These are phyloP conservation scores for Pyracantha coccinea DNA, from an alignment of 331 rosid species.

Conservation along the genomic window DNA sequence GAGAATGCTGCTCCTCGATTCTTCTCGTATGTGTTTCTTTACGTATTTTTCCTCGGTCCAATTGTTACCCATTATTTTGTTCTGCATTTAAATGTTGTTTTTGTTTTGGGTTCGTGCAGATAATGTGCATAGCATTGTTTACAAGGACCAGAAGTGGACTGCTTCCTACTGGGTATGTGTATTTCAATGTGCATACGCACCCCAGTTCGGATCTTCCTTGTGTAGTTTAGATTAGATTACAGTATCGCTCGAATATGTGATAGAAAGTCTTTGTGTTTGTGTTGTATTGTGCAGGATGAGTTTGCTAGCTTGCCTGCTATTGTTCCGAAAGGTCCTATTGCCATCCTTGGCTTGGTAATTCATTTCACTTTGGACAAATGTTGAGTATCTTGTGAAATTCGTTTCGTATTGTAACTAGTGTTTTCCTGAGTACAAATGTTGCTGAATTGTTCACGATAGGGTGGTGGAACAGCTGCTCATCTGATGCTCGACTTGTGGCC, in stretches of 20 bases:
- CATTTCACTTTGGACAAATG: slow-evolving; percentile 13
- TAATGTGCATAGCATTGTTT: slow-evolving; percentile 73
- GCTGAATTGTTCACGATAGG: slow-evolving; percentile 40
- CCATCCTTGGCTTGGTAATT: slow-evolving; percentile 88
- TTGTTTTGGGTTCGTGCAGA: slow-evolving; percentile 35
- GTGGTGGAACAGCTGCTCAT: slow-evolving; percentile 93
- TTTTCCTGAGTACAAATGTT: neutral
- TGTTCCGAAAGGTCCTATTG: slow-evolving; percentile 85
- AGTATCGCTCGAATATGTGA: no score
- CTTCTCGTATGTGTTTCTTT: slow-evolving; percentile 34
- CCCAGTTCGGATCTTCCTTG: neutral
- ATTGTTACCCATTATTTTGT: neutral
- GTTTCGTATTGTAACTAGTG: slow-evolving; percentile 10
- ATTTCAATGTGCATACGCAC: neutral
- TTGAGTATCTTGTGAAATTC: neutral
- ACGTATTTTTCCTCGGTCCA: neutral
- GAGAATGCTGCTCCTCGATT: slow-evolving; percentile 79
- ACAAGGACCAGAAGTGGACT: slow-evolving; percentile 78
- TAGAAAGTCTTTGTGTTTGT: neutral
- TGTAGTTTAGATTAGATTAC: no score
- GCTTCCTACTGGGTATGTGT: slow-evolving; percentile 73
- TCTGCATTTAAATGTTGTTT: neutral
- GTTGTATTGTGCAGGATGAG: slow-evolving; percentile 60
- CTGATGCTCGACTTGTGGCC: slow-evolving; percentile 95
- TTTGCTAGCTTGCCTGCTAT: slow-evolving; percentile 89